These are phyloP conservation scores for Pseudevernia furfuracea DNA, from an alignment of 495 filamentous ascomycete species.

Conservation along the genomic window DNA sequence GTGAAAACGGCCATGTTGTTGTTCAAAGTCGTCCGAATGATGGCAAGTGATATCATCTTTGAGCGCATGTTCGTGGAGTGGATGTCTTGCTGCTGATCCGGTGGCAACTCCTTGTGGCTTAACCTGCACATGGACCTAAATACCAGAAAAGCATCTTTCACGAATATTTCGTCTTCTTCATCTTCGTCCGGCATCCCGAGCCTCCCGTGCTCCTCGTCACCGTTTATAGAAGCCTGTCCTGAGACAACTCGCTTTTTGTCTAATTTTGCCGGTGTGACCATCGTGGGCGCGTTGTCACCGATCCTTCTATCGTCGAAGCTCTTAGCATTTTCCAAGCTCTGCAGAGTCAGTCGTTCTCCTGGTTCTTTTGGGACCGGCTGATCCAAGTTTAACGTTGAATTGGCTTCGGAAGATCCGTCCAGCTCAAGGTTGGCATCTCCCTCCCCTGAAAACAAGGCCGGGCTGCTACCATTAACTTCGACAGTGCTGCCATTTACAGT, in stretches of 20 bases:
- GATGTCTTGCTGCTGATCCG: conserved; percentile 87
- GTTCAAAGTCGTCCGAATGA: conserved; percentile 88
- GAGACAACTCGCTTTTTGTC: conserved; percentile 47
- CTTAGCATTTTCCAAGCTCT: conserved; percentile 90
- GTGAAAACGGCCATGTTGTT: conserved; percentile 83
- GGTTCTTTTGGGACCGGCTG: conserved; percentile 53
- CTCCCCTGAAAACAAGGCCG: conserved; percentile 32
- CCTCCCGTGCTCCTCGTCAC: conserved; percentile 42
- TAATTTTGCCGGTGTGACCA: conserved; percentile 72
- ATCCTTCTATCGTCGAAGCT: conserved; percentile 87
- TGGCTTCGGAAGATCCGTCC: conserved; percentile 41
- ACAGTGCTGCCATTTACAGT: conserved; percentile 27
- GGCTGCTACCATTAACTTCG: conserved; percentile 21
- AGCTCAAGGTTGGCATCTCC: conserved; percentile 35
- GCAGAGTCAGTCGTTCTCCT: conserved; percentile 77
- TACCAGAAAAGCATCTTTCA: conserved; percentile 92
- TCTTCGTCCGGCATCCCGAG: conserved; percentile 59
- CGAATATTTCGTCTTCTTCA: conserved; percentile 91
- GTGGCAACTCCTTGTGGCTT: conserved; percentile 78
- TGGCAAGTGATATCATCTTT: conserved; percentile 87
- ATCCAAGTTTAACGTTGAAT: conserved; percentile 43
- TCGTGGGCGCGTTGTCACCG: conserved; percentile 83
- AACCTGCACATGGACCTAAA: conserved; percentile 97
- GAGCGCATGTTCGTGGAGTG: conserved; percentile 94
- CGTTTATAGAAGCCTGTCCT: conserved; percentile 43